A percentile compares a stretch with the other conserved stretches of the same genome.
Conservation (phyloP, 148 eudicot genomes). For the Fagopyrum esculentum region DNA sequence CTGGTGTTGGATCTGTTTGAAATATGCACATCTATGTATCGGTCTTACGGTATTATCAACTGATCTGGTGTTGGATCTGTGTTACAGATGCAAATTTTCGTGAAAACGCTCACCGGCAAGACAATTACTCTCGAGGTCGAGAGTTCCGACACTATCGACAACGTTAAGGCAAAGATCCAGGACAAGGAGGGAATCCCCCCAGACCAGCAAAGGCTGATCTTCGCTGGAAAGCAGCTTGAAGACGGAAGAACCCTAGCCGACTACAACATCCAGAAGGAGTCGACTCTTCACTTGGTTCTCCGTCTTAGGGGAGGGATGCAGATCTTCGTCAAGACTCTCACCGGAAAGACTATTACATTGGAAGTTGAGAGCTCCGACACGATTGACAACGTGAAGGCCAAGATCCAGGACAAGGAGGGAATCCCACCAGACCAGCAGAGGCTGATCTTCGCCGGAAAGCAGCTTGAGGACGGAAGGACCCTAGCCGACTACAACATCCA, state of each 20-base stretch:
- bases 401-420: slow-evolving; percentile 18
- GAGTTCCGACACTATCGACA: too few relatives aligned
- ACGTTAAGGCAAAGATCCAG: too few relatives aligned
- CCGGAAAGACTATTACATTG: not conserved
- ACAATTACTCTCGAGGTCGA: not conserved
- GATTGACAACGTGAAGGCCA: not conserved
- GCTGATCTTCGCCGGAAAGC: slow-evolving; percentile 23
- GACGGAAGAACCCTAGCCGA: slow-evolving; percentile 19
- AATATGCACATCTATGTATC: not conserved
- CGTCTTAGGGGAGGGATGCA: not conserved
- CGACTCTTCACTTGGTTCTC: not conserved
- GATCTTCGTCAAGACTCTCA: not conserved
- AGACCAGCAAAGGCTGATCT: too few relatives aligned
- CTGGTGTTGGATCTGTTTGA: not conserved
- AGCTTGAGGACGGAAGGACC: slow-evolving; percentile 23
- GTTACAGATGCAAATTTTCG: slow-evolving; percentile 6
- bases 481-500: slow-evolving; percentile 7
- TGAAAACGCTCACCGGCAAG: not conserved
- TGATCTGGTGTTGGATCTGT: not conserved
- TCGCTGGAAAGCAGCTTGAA: slow-evolving; percentile 21
- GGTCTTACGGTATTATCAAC: not conserved
- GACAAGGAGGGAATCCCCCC: too few relatives aligned
- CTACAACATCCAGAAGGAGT: slow-evolving; percentile 7
- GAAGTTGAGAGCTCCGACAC: not conserved
- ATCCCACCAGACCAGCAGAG: slow-evolving; percentile 25